Evolutionary conservation across 192 early-diverging fungal species (phyloP).

Genomic region (Pilaira anomala): DNA sequence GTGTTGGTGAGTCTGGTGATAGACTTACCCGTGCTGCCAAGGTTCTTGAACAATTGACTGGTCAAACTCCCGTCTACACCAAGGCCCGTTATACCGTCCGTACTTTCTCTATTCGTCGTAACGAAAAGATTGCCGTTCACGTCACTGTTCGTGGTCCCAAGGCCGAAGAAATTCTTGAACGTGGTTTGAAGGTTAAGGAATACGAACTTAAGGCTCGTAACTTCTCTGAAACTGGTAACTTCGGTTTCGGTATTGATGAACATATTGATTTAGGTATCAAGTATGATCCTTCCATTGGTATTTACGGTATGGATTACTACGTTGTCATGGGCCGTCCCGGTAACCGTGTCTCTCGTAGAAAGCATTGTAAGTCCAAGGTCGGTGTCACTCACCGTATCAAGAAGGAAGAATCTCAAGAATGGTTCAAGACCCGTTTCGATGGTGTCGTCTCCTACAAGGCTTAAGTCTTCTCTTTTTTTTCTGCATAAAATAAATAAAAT

Average conservation of each 20-base stretch:
- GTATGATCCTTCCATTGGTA: constrained; percentile 98
- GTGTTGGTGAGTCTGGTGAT: constrained; percentile 99
- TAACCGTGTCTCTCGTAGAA: constrained; percentile 91
- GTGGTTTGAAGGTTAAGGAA: constrained; percentile 99
- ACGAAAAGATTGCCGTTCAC: constrained; percentile 99
- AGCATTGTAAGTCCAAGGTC: constrained; percentile 78
- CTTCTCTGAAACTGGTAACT: constrained; percentile 98
- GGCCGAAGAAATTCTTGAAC: constrained; percentile 95
- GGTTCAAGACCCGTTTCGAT: constrained; percentile 93
- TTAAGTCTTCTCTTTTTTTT: constrained; percentile 46
- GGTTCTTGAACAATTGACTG: constrained; percentile 99
- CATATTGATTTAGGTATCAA: constrained; percentile 99
- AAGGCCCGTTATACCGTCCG: constrained; percentile 99
- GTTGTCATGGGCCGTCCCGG: constrained; percentile 98
- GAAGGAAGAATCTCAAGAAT: constrained; percentile 92
- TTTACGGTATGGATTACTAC: constrained; percentile 70
- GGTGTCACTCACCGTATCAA: constrained; percentile 88
- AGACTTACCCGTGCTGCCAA: constrained; percentile 99
- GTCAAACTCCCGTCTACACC: constrained; percentile 98
- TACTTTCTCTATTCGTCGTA: constrained; percentile 99
- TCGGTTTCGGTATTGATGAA: constrained; percentile 99
- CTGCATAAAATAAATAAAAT: constrained; percentile 71
- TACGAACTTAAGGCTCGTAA: constrained; percentile 94
- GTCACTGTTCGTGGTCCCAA: constrained; percentile 91
- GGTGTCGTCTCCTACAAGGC: constrained; percentile 73